Evolutionary conservation across 768 basidiomycete genomes (phyloP).

Genomic region (Goffeauzyma gilvescens): DNA sequence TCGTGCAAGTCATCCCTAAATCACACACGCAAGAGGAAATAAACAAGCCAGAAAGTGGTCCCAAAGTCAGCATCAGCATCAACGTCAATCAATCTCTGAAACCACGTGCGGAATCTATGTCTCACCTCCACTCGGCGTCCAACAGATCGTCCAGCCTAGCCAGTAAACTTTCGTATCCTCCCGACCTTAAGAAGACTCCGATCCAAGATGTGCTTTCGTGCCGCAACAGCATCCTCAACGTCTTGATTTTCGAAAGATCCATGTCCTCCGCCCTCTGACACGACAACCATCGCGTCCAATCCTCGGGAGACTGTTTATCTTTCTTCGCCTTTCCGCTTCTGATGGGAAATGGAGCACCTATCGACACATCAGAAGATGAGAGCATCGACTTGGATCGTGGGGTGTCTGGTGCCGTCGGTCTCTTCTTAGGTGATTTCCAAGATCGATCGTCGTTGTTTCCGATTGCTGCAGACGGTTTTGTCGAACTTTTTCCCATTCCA

Average conservation of each 20-base stretch:
- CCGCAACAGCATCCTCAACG: conserved; percentile 61
- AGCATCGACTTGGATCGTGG: background rate
- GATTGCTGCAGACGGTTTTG: background rate
- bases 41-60: background rate
- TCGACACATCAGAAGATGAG: background rate
- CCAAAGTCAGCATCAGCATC: too few species aligned
- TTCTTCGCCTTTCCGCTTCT: conserved; percentile 2
- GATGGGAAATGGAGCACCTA: too few species aligned
- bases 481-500: too few species aligned
- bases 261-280: conserved; percentile 53
- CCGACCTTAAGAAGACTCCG: conserved; percentile 57
- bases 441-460: background rate
- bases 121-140: conserved; percentile 89
- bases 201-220: conserved; percentile 95
- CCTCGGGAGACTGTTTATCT: conserved; percentile 42
- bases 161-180: conserved; percentile 69
- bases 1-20: conserved; percentile 94
- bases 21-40: conserved; percentile 2
- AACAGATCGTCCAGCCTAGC: conserved; percentile 75
- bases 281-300: conserved; percentile 49
- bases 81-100: background rate
- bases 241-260: conserved; percentile 72
- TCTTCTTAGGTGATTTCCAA: background rate
- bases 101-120: background rate
- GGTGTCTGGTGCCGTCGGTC: background rate